Conservation (phyloP, 768 basidiomycete species). For the Panaeolus papilionaceus region DNA sequence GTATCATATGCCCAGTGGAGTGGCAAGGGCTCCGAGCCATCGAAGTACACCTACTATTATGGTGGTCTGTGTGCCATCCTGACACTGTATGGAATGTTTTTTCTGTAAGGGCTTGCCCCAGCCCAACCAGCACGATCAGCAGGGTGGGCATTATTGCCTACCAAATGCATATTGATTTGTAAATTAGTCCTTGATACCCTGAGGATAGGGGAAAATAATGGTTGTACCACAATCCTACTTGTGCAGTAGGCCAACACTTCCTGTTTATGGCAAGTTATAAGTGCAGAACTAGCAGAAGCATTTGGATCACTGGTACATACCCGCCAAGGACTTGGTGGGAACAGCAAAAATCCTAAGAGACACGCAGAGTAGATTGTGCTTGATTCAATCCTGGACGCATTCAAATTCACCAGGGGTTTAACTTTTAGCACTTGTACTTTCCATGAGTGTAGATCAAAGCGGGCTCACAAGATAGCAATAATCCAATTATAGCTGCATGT, state of each 20-base stretch:
- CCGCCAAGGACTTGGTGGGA: constrained; percentile 12
- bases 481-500: background rate
- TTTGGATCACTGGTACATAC: background rate
- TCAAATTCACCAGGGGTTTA: background rate
- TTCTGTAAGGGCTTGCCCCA: constrained; percentile 4
- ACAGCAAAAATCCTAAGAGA: constrained; percentile 29
- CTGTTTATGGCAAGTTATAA: background rate
- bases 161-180: background rate
- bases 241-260: background rate
- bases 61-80: background rate
- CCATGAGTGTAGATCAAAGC: background rate
- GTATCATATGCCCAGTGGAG: background rate
- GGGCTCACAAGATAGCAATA: background rate
- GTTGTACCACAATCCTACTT: background rate
- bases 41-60: background rate
- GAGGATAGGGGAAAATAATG: background rate
- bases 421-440: background rate
- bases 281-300: background rate
- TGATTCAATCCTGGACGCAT: constrained; percentile 30
- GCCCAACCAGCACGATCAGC: constrained; percentile 29
- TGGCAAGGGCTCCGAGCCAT: background rate
- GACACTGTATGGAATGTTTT: background rate
- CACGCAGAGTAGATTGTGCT: constrained; percentile 30
- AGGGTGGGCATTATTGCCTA: constrained; percentile 30
- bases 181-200: background rate